phyloP scores from a whole-genome alignment of 1,284 basidiomycete genomes.

The Leccinum pachyderme region DNA sequence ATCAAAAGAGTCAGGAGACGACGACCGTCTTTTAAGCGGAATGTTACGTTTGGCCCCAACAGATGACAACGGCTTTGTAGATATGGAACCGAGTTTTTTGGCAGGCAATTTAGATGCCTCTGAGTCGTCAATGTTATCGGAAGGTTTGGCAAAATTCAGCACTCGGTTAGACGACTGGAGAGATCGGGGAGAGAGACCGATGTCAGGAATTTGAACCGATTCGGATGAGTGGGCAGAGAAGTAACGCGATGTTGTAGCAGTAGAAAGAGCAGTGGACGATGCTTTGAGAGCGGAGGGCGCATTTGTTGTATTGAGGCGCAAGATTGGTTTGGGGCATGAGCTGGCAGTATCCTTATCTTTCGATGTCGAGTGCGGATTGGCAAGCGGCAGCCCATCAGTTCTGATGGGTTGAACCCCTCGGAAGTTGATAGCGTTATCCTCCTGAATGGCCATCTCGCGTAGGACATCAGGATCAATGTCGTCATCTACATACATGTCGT shows the following conservation, averaged over 20 bases:
- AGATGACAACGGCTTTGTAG: background rate
- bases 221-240: conserved; percentile 12
- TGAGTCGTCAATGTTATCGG: conserved; percentile 12
- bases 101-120: background rate
- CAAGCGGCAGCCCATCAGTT: background rate
- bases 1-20: conserved; percentile 25
- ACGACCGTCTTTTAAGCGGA: background rate
- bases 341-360: conserved; percentile 1
- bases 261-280: conserved; percentile 1
- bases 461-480: conserved; percentile 32
- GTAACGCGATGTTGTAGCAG: conserved; percentile 21
- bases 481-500: conserved; percentile 29
- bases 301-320: background rate
- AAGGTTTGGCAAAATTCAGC: conserved; percentile 12
- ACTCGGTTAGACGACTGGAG: background rate
- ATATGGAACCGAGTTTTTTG: conserved; percentile 1
- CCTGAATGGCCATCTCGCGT: conserved; percentile 23
- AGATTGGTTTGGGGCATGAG: conserved; percentile 1
- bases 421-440: conserved; percentile 15
- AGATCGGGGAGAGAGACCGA: conserved; percentile 29
- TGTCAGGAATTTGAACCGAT: conserved; percentile 20
- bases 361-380: conserved; percentile 3
- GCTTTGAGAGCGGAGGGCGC: conserved; percentile 15
- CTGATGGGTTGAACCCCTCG: background rate
- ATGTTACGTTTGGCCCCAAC: background rate